Evolutionary conservation across 176 grass and related monocot species (phyloP).

Genomic region (Oryza australiensis): DNA sequence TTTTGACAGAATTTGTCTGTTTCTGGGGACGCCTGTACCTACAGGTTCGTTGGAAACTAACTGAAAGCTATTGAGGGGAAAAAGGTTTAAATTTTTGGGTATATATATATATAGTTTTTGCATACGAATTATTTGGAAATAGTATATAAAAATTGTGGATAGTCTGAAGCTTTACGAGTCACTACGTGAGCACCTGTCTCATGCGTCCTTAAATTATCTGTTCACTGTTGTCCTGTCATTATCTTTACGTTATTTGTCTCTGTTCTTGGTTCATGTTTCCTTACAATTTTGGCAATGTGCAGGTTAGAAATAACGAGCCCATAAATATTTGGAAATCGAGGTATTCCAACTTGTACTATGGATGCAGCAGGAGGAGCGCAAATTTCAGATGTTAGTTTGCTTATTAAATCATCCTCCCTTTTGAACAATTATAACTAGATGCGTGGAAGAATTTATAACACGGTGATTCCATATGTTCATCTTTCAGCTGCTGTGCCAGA

Average conservation of each 20-base stretch:
- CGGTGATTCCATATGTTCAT: conserved; percentile 23
- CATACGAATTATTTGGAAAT: neutral
- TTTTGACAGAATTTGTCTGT: neutral
- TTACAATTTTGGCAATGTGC: conserved; percentile 20
- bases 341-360: conserved; percentile 66
- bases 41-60: neutral
- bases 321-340: conserved; percentile 88
- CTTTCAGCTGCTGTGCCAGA: conserved; percentile 67
- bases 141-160: neutral
- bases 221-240: neutral
- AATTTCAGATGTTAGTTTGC: conserved; percentile 66
- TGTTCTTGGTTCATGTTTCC: neutral
- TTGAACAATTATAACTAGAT: neutral
- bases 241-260: neutral
- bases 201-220: neutral
- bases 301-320: conserved; percentile 51
- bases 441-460: neutral
- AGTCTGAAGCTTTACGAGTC: neutral
- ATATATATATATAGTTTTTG: neutral
- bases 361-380: conserved; percentile 58
- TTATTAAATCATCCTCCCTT: neutral
- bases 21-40: neutral
- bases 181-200: neutral
- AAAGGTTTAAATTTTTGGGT: conserved; percentile 1
- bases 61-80: neutral